Evolutionary conservation across 2,329 filamentous ascomycete species (phyloP).

Genomic region (Cryoendolithus antarcticus): DNA sequence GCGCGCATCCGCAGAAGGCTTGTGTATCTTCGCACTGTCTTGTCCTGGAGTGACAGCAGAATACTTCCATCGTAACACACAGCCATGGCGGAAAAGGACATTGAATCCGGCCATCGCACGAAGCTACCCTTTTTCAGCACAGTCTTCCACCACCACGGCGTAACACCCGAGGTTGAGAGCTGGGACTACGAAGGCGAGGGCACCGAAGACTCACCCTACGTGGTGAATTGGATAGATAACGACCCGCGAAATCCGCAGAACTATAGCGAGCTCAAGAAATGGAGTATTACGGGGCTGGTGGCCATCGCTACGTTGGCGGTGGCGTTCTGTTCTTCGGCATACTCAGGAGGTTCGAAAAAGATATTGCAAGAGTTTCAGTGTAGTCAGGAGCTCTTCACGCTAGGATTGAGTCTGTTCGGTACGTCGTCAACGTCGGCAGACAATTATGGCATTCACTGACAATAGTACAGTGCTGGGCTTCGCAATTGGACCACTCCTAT

Average conservation of each 20-base stretch:
- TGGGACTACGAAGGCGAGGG: slow-evolving; percentile 32
- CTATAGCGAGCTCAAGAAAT: slow-evolving; percentile 47
- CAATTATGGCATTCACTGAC: slow-evolving; percentile 22
- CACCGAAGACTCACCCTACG: slow-evolving; percentile 53
- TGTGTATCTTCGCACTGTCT: too few relatives aligned
- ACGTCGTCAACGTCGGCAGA: too few relatives aligned
- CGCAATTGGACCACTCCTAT: slow-evolving; percentile 44
- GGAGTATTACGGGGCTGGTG: slow-evolving; percentile 50
- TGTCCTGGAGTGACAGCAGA: too few relatives aligned
- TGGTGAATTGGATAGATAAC: slow-evolving; percentile 53
- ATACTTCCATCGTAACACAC: slow-evolving; percentile 7
- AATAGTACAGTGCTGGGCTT: slow-evolving; percentile 51
- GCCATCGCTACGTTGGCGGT: slow-evolving; percentile 56
- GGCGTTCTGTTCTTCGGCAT: slow-evolving; percentile 57
- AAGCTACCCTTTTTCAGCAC: slow-evolving; percentile 19
- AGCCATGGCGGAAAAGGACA: slow-evolving; percentile 18
- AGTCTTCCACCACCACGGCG: slow-evolving; percentile 11
- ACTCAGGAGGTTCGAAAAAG: slow-evolving; percentile 43
- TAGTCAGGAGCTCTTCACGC: slow-evolving; percentile 41
- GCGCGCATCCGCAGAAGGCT: too few relatives aligned
- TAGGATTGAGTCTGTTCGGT: slow-evolving; percentile 52
- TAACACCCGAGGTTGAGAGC: slow-evolving; percentile 22
- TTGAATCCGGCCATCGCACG: slow-evolving; percentile 18
- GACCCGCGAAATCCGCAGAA: slow-evolving; percentile 57
- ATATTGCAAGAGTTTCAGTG: slow-evolving; percentile 45